These are phyloP conservation scores for Cymbopogon citratus DNA, from an alignment of 176 grass and related monocot genomes.

Conservation along the genomic window DNA sequence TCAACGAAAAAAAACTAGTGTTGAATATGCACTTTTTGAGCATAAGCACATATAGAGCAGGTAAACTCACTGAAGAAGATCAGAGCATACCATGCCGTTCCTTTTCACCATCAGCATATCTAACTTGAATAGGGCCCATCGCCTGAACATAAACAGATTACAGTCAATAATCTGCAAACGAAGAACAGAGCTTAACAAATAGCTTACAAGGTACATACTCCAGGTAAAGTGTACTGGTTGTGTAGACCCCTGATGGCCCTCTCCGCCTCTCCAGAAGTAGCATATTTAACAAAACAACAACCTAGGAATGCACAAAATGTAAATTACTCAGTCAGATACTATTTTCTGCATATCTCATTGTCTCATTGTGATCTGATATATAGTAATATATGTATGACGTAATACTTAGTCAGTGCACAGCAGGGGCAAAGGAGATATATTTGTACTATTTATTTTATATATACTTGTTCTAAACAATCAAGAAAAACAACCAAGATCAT, in stretches of 20 bases:
- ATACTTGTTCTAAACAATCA: not conserved
- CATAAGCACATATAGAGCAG: not conserved
- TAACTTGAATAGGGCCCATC: constrained; percentile 85
- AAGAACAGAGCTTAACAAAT: constrained; percentile 30
- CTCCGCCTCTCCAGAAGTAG: constrained; percentile 85
- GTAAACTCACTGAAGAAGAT: not conserved
- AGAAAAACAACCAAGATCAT: not conserved
- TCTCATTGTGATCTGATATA: not conserved
- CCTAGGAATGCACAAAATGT: constrained; percentile 55
- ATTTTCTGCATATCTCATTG: constrained; percentile 19
- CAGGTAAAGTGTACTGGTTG: constrained; percentile 84
- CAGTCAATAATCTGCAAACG: constrained; percentile 20
- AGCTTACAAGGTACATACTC: constrained; percentile 51
- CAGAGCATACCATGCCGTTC: constrained; percentile 69
- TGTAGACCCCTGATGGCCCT: constrained; percentile 95
- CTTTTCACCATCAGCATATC: constrained; percentile 97
- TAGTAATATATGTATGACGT: not conserved
- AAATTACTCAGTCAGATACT: constrained; percentile 29
- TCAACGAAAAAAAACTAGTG: too few relatives aligned
- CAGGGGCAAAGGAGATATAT: not conserved
- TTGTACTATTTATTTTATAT: not conserved
- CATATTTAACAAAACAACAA: constrained; percentile 99
- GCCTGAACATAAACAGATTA: constrained; percentile 54
- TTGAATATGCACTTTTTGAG: not conserved
- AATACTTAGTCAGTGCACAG: not conserved